Evolutionary conservation across 805 yeast species (phyloP).

Genomic region (Teunomyces tritomae): DNA sequence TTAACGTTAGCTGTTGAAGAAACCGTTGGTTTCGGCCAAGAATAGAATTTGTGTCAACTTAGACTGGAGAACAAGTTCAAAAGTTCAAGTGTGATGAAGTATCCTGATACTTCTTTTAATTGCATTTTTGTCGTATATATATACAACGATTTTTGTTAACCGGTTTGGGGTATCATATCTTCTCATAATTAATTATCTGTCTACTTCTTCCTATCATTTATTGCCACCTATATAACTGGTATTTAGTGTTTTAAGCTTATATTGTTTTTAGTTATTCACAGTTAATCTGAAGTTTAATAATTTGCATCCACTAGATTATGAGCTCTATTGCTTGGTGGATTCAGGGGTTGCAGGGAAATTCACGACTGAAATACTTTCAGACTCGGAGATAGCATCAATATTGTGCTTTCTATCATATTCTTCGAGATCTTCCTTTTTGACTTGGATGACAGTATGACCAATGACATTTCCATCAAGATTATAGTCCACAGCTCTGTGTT

Average conservation of each 20-base stretch:
- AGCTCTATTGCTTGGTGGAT: background rate
- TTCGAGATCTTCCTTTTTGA: constrained; percentile 25
- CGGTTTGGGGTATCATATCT: background rate
- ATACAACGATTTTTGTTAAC: background rate
- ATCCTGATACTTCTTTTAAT: background rate
- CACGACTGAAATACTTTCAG: background rate
- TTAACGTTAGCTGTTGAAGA: constrained; percentile 96
- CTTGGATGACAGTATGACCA: constrained; percentile 40
- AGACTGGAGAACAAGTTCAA: background rate
- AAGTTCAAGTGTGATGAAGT: background rate
- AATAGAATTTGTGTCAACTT: constrained; percentile 43
- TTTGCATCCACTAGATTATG: too few species aligned
- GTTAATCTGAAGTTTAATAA: background rate
- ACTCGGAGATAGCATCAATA: constrained; percentile 8
- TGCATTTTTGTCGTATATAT: background rate
- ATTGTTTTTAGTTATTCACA: constrained; percentile 4
- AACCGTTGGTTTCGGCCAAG: constrained; percentile 98
- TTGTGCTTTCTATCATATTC: constrained; percentile 32
- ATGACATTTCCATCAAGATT: constrained; percentile 34
- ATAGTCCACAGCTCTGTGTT: constrained; percentile 29
- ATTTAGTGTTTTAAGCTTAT: constrained; percentile 3
- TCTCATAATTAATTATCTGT: background rate
- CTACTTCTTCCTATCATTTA: constrained; percentile 3
- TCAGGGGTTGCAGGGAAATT: background rate
- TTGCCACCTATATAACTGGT: background rate